Percentiles rank a stretch among this genome's conserved stretches.
These are phyloP conservation scores for Aureobasidium sp. DNA, from an alignment of 2,329 filamentous ascomycete species.

Conservation along the genomic window DNA sequence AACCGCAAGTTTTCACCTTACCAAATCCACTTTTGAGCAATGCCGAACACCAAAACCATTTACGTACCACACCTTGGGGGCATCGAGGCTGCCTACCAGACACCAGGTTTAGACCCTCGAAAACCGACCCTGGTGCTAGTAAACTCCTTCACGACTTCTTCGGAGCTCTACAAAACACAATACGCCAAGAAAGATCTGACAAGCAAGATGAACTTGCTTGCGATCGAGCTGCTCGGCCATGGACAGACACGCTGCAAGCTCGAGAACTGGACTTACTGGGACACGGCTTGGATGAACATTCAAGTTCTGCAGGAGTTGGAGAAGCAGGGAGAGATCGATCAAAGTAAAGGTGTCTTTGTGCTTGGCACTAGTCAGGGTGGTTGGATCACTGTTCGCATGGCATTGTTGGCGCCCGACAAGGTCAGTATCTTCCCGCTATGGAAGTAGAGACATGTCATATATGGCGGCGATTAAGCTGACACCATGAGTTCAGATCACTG, in stretches of 20 bases:
- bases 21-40: neutral
- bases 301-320: slow-evolving; percentile 35
- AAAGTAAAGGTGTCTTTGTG: slow-evolving; percentile 29
- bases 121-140: slow-evolving; percentile 48
- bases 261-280: slow-evolving; percentile 50
- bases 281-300: slow-evolving; percentile 42
- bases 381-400: slow-evolving; percentile 48
- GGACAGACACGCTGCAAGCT: slow-evolving; percentile 40
- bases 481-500: slow-evolving; percentile 36
- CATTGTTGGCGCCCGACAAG: slow-evolving; percentile 42
- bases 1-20: too few relatives aligned
- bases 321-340: slow-evolving; percentile 32
- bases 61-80: slow-evolving; percentile 45
- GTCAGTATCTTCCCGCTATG: slow-evolving; percentile 25
- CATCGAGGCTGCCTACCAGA: slow-evolving; percentile 43
- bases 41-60: slow-evolving; percentile 29
- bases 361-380: slow-evolving; percentile 49
- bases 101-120: slow-evolving; percentile 30
- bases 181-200: slow-evolving; percentile 26
- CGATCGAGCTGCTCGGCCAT: slow-evolving; percentile 49
- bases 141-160: slow-evolving; percentile 46
- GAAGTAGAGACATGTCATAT: too few relatives aligned
- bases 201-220: slow-evolving; percentile 41
- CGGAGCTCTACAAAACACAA: slow-evolving; percentile 33
- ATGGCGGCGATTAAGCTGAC: too few relatives aligned